phyloP scores from a whole-genome alignment of 2,329 filamentous ascomycete genomes.

The Neofusicoccum parvum region DNA sequence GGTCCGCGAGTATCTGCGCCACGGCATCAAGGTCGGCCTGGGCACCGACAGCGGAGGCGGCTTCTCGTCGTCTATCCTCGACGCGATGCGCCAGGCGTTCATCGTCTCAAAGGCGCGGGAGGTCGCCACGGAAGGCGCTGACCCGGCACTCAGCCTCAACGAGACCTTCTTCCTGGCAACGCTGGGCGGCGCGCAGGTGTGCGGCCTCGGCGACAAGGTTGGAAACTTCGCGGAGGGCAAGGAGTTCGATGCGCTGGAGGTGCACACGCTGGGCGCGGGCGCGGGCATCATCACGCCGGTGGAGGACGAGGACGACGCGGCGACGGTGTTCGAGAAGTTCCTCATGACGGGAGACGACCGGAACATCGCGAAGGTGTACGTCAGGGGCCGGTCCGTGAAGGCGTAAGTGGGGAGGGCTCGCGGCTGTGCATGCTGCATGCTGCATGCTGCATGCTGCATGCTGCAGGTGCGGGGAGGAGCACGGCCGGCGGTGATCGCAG shows the following conservation, averaged over 20 bases:
- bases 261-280: conserved; percentile 49
- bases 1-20: conserved; percentile 58
- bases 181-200: conserved; percentile 61
- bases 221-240: conserved; percentile 63
- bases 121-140: conserved; percentile 36
- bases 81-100: conserved; percentile 61
- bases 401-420: conserved; percentile 1
- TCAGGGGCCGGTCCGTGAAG: conserved; percentile 19
- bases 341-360: conserved; percentile 67
- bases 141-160: conserved; percentile 34
- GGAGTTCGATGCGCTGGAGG: conserved; percentile 62
- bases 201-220: conserved; percentile 55
- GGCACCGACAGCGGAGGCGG: conserved; percentile 68
- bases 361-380: conserved; percentile 58
- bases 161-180: conserved; percentile 61
- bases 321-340: conserved; percentile 62
- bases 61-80: conserved; percentile 62
- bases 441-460: not conserved
- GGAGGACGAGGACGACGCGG: conserved; percentile 52
- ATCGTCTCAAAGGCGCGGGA: conserved; percentile 49
- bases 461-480: conserved; percentile 7
- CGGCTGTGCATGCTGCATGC: not conserved
- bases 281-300: conserved; percentile 43
- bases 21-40: conserved; percentile 66
- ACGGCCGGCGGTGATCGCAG: conserved; percentile 2